Conservation (phyloP, 352 stramenopile genomes). For the Discostella stelligera region DNA sequence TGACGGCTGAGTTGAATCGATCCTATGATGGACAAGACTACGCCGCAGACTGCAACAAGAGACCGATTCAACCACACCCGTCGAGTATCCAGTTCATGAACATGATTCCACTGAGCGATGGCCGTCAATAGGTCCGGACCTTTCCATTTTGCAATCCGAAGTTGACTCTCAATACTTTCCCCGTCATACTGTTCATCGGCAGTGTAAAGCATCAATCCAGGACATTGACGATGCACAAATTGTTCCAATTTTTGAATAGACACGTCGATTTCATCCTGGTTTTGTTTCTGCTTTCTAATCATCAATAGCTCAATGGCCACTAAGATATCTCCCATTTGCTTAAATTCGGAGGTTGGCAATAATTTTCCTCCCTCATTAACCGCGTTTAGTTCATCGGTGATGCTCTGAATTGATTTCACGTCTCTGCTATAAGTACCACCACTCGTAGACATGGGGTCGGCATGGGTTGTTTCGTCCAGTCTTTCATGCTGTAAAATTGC, state of each 20-base stretch:
- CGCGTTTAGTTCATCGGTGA: background rate
- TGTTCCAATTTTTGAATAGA: conserved; percentile 15
- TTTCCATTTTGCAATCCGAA: conserved; percentile 22
- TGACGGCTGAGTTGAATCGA: background rate
- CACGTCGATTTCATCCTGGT: conserved; percentile 5
- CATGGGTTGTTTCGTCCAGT: background rate
- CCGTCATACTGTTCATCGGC: conserved; percentile 33
- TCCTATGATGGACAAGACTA: conserved; percentile 15
- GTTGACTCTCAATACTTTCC: conserved; percentile 43
- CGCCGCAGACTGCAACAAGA: conserved; percentile 8
- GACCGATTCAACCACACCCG: conserved; percentile 14
- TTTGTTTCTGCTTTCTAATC: conserved; percentile 4
- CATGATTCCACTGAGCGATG: conserved; percentile 18
- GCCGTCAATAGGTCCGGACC: conserved; percentile 7
- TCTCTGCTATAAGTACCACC: background rate
- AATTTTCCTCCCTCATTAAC: background rate
- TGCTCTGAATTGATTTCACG: background rate
- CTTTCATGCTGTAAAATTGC: conserved; percentile 9
- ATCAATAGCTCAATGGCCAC: conserved; percentile 38
- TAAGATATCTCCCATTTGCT: conserved; percentile 20
- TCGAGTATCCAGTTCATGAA: conserved; percentile 13
- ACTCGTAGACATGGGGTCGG: background rate
- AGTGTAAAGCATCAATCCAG: conserved; percentile 25
- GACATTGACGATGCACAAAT: conserved; percentile 21
- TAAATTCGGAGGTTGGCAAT: background rate